Percentiles rank a stretch among this genome's conserved stretches.
These are phyloP conservation scores for Morella rubra DNA, from an alignment of 306 rosid genomes.

Conservation along the genomic window DNA sequence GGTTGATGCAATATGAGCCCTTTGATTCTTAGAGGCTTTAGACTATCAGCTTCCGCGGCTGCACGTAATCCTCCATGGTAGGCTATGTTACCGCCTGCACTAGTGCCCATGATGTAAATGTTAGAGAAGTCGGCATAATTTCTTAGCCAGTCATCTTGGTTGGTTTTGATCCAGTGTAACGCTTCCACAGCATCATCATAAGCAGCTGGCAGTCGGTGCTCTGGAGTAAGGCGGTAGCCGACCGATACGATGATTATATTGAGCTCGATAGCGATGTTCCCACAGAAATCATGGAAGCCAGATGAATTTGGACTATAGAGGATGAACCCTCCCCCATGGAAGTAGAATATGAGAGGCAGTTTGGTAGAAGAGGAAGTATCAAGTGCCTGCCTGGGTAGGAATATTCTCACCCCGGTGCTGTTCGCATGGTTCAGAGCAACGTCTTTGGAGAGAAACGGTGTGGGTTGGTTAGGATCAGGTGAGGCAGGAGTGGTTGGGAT, in stretches of 20 bases:
- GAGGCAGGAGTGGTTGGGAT: constrained; percentile 35
- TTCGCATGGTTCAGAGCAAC: constrained; percentile 38
- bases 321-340: constrained; percentile 51
- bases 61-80: constrained; percentile 40
- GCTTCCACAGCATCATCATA: constrained; percentile 52
- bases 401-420: constrained; percentile 39
- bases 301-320: constrained; percentile 26
- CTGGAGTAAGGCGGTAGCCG: constrained; percentile 54
- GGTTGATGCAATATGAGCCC: constrained; percentile 59
- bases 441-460: constrained; percentile 44
- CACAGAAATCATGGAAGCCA: constrained; percentile 28
- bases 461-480: constrained; percentile 30
- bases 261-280: constrained; percentile 13
- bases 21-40: constrained; percentile 24
- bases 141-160: constrained; percentile 38
- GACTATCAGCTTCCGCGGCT: not conserved
- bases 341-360: constrained; percentile 45
- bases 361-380: constrained; percentile 9
- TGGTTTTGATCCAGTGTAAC: constrained; percentile 33
- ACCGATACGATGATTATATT: constrained; percentile 38
- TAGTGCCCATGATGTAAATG: constrained; percentile 50
- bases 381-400: constrained; percentile 34
- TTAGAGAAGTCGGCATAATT: constrained; percentile 37
- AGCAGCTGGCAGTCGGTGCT: constrained; percentile 51
- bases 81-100: constrained; percentile 54